A percentile compares a stretch with the other conserved stretches of the same genome.
phyloP scores from a whole-genome alignment of 768 basidiomycete species.

The Tylopilus plumbeoviolaceoides region DNA sequence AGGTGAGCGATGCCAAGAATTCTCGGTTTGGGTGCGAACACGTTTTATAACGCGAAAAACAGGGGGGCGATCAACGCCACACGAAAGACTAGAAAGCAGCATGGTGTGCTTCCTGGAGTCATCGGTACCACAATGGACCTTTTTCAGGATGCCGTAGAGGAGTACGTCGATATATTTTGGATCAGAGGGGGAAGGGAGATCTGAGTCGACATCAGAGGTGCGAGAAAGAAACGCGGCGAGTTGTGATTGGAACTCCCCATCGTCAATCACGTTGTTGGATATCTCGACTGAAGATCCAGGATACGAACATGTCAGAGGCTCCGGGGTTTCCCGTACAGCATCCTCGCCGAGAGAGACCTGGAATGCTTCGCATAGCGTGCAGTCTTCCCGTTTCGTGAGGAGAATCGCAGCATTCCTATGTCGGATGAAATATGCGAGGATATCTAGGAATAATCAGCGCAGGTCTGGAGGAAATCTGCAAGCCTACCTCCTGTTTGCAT shows the following conservation, averaged over 20 bases:
- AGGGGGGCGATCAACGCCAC: constrained; percentile 1
- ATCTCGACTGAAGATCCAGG: not conserved
- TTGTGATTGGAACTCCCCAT: not conserved
- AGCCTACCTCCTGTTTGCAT: too few relatives aligned
- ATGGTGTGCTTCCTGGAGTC: not conserved
- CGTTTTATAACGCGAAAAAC: too few relatives aligned
- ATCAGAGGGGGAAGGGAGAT: not conserved
- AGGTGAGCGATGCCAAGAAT: constrained; percentile 25
- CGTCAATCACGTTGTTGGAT: not conserved
- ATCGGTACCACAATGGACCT: too few relatives aligned
- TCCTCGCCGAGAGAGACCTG: too few relatives aligned
- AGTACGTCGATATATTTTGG: not conserved
- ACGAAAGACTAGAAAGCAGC: not conserved
- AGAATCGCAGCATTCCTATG: too few relatives aligned
- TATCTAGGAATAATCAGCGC: too few relatives aligned
- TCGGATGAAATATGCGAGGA: too few relatives aligned
- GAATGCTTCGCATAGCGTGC: too few relatives aligned
- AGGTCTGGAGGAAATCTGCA: too few relatives aligned
- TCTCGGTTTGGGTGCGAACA: constrained; percentile 18
- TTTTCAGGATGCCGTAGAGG: not conserved
- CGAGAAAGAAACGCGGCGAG: not conserved
- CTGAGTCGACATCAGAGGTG: not conserved
- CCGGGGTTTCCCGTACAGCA: too few relatives aligned
- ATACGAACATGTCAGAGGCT: too few relatives aligned
- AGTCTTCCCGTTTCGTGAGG: too few relatives aligned